Percentiles rank a stretch among this genome's conserved stretches.
These are phyloP conservation scores for Cyathus striatus DNA, from an alignment of 768 basidiomycete genomes.

Conservation along the genomic window DNA sequence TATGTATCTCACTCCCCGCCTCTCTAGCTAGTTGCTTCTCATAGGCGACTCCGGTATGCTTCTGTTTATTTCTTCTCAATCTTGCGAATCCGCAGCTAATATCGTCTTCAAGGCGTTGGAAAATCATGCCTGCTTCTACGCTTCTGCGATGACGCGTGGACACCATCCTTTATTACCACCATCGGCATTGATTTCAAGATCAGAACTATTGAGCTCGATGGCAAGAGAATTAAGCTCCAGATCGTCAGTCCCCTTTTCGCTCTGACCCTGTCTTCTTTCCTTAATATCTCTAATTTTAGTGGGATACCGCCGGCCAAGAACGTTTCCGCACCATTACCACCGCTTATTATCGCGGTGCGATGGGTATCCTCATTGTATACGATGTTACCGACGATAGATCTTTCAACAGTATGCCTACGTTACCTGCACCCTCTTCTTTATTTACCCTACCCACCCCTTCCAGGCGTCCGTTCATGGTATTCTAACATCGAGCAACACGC, in stretches of 20 bases:
- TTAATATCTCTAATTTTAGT: conserved; percentile 42
- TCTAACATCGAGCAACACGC: conserved; percentile 98
- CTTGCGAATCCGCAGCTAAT: conserved; percentile 5
- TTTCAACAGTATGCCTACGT: conserved; percentile 77
- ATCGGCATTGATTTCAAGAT: conserved; percentile 99
- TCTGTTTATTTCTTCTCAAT: conserved; percentile 3
- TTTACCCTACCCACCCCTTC: conserved; percentile 1
- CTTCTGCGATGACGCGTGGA: conserved; percentile 99
- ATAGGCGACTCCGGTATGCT: conserved; percentile 89
- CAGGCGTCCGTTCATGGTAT: conserved; percentile 99
- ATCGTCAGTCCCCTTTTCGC: conserved; percentile 61
- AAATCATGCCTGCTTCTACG: conserved; percentile 94
- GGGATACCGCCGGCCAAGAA: conserved; percentile 99
- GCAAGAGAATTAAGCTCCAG: conserved; percentile 97
- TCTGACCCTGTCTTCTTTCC: neutral
- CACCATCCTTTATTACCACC: conserved; percentile 97
- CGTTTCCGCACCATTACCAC: conserved; percentile 98
- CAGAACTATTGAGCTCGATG: conserved; percentile 96
- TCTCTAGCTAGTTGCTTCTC: conserved; percentile 75
- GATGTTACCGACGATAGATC: conserved; percentile 94
- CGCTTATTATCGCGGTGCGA: conserved; percentile 98
- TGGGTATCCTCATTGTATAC: conserved; percentile 98
- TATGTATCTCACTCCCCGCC: conserved; percentile 6
- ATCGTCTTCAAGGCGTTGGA: conserved; percentile 69
- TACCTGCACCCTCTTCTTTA: neutral